Base-by-base conservation (phyloP, 2,329 filamentous ascomycete species). In the Apiospora malaysiana region DNA sequence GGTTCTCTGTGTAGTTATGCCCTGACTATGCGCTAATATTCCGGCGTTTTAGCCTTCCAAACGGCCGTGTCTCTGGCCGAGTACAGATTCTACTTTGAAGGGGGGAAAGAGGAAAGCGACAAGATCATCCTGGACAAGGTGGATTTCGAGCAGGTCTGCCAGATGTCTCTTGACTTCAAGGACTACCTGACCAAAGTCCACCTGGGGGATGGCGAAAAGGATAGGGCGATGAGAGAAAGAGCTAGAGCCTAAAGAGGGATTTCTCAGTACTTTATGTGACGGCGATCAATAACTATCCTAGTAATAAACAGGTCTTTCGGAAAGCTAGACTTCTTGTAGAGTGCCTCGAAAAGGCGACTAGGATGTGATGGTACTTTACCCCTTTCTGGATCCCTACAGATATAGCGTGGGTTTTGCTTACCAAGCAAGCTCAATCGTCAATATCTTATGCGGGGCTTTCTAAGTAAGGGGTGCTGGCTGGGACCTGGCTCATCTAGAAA, bases 121-220 rank as follows among this genome's bases (percentile, higher is more conserved):
- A 56, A 56, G 25, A 56, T 56, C 49, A 14, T 56, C 14, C 10
- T 68, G 18, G 42, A 45, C 42, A 42, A 45, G 14, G 37, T 46
- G 43, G 66, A 68, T 42, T 68, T 47, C 18, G 66, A 68, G 45
- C 43, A 47, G 25, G 42, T 68, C 66, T 68, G 66, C 42, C 42
- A 68, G 43, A 68, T 47, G 42, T 47, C 42, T 40, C 45, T 32
- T 3, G 66, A 68, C 3, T 68, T 68, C 42, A 68, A 68, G 42
- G 4, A 32, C 18, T 68, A 68, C 23, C 42, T 68, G 42, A 47
- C 43, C 8, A 25, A 42, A 12, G 66, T 68, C 3, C 66, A 68
- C 18, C 9, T 16, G 37, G 37, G 37, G 4, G 66, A 68, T 47
- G 42, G 47, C 6, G 49, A 56, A 25, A 56, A 56, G 6, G 49